Conservation (phyloP, 1,284 basidiomycete genomes). For the Taiwanofungus camphoratus region DNA sequence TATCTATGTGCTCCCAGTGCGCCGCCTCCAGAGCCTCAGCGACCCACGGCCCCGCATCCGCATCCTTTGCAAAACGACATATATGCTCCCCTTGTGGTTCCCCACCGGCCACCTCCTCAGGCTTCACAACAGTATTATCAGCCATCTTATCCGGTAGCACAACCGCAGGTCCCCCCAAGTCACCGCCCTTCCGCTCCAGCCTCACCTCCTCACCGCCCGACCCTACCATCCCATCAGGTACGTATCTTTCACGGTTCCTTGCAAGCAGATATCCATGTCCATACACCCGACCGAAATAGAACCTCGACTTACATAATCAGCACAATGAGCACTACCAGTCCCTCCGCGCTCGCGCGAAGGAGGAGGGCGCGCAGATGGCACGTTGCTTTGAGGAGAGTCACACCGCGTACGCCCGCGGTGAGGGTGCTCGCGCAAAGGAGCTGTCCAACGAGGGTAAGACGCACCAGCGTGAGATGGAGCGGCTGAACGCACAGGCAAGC, state of each 20-base stretch:
- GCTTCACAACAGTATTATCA: not conserved
- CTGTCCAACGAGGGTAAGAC: conserved; percentile 80
- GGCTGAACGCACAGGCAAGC: conserved; percentile 80
- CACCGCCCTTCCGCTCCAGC: not conserved
- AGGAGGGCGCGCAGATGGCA: conserved; percentile 73
- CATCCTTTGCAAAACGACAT: conserved; percentile 3
- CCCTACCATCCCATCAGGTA: not conserved
- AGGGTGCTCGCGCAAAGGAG: conserved; percentile 80
- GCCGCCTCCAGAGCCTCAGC: too few relatives aligned
- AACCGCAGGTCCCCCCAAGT: not conserved
- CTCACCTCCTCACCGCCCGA: not conserved
- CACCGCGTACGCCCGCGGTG: conserved; percentile 61
- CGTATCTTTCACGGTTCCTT: not conserved
- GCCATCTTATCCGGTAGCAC: not conserved
- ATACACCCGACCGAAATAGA: conserved; percentile 31
- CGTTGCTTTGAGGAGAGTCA: conserved; percentile 61
- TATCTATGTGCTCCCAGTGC: too few relatives aligned
- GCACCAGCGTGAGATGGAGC: conserved; percentile 78
- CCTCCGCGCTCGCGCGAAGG: conserved; percentile 68
- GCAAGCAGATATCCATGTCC: not conserved
- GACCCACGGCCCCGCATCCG: too few relatives aligned
- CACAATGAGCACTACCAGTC: conserved; percentile 62
- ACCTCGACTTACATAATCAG: conserved; percentile 62
- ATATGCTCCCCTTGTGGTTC: conserved; percentile 4
- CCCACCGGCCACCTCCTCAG: not conserved